phyloP scores from a whole-genome alignment of 257 asterid genomes.

The Nicotiana sylvestris region DNA sequence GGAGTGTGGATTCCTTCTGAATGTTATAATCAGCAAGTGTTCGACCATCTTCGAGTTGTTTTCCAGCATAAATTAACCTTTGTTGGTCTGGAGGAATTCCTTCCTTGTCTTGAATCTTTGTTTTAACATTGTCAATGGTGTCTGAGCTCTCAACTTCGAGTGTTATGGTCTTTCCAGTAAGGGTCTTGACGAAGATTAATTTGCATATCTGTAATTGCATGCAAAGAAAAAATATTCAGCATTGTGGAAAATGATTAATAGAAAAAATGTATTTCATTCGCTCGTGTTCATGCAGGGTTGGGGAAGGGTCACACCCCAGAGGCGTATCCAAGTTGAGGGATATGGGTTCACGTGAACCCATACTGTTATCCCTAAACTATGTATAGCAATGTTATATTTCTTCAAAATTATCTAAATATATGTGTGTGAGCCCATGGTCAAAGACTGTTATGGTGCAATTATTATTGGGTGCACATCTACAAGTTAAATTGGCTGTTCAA shows the following conservation, averaged over 20 bases:
- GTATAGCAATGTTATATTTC: too few relatives aligned
- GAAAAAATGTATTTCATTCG: too few relatives aligned
- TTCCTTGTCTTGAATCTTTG: background rate
- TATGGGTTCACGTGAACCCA: too few relatives aligned
- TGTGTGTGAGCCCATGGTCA: too few relatives aligned
- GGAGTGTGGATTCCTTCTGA: slow-evolving; percentile 9
- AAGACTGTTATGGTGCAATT: too few relatives aligned
- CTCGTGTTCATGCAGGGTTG: too few relatives aligned
- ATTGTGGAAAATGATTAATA: background rate
- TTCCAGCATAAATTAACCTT: background rate
- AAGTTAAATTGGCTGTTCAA: too few relatives aligned
- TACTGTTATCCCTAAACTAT: too few relatives aligned
- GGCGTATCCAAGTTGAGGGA: too few relatives aligned
- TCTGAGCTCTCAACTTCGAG: background rate
- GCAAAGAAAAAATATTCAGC: background rate
- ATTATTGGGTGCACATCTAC: too few relatives aligned
- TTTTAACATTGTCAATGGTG: background rate
- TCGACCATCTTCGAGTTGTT: background rate
- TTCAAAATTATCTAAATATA: too few relatives aligned
- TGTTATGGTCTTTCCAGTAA: background rate
- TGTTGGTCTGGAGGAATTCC: background rate
- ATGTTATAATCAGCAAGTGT: background rate
- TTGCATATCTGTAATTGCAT: background rate
- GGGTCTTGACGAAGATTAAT: background rate
- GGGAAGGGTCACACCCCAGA: too few relatives aligned